Percentiles rank a stretch among this genome's conserved stretches.
These are phyloP conservation scores for Cudoniella acicularis DNA, from an alignment of 495 filamentous ascomycete species.

Conservation along the genomic window DNA sequence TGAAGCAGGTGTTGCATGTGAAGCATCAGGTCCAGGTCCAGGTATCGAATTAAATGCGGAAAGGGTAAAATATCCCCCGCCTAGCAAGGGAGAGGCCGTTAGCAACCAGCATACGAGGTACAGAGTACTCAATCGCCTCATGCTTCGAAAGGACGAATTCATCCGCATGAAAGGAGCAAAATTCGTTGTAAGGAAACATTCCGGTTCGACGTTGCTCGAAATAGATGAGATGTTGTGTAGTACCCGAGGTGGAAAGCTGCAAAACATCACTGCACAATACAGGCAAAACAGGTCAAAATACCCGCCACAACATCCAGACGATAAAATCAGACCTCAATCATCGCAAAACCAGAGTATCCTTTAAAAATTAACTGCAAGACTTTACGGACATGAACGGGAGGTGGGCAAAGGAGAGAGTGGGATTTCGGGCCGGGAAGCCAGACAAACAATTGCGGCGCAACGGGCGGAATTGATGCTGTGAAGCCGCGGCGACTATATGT, in stretches of 20 bases:
- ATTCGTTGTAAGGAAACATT: neutral
- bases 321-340: neutral
- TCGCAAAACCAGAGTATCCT: neutral
- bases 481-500: neutral
- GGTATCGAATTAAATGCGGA: neutral
- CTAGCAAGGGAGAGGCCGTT: neutral
- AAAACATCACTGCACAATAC: neutral
- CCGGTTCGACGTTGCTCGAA: neutral
- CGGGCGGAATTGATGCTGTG: neutral
- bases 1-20: too few species aligned
- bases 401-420: neutral
- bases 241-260: neutral
- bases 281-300: constrained; percentile 1
- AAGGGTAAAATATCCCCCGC: neutral
- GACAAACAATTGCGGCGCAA: neutral
- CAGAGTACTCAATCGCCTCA: too few species aligned
- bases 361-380: neutral
- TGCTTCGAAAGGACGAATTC: too few species aligned
- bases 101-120: too few species aligned
- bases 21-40: too few species aligned
- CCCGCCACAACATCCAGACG: constrained; percentile 2
- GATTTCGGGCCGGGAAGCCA: neutral
- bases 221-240: neutral
- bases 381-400: neutral
- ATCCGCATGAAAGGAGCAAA: neutral